A percentile compares a stretch with the other conserved stretches of the same genome.
Conservation (phyloP, 2,329 filamentous ascomycete genomes). For the Penicillium sp. region DNA sequence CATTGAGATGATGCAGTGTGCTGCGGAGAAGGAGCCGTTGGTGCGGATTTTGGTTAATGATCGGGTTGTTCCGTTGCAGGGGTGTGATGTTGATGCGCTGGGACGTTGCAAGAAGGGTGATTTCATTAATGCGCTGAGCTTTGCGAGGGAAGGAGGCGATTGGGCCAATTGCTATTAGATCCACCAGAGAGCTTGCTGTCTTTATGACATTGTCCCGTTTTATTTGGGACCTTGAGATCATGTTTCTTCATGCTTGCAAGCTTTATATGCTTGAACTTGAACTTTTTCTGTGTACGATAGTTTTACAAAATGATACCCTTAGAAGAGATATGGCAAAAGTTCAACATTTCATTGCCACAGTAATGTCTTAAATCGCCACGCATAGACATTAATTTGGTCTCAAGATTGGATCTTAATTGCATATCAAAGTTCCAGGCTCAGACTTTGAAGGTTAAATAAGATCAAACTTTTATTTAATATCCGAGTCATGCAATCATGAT, state of each 20-base stretch:
- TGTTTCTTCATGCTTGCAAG: neutral
- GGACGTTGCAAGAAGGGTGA: conserved; percentile 68
- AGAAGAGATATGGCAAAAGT: neutral
- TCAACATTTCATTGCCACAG: too few species aligned
- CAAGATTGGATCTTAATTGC: too few species aligned
- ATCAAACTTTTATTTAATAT: neutral
- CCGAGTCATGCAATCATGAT: neutral
- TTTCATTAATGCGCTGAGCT: conserved; percentile 74
- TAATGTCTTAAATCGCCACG: neutral
- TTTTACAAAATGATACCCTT: neutral
- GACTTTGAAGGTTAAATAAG: neutral
- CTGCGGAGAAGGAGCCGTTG: conserved; percentile 38
- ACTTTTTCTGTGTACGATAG: neutral
- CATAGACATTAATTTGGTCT: too few species aligned
- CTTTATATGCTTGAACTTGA: neutral
- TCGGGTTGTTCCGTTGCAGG: conserved; percentile 69
- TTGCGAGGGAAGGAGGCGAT: conserved; percentile 68
- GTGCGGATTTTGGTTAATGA: conserved; percentile 84
- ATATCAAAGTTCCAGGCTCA: too few species aligned
- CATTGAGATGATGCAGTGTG: conserved; percentile 81
- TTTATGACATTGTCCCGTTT: neutral
- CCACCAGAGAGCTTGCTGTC: neutral
- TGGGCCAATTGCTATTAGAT: conserved; percentile 65
- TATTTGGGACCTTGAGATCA: neutral
- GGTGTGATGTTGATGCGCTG: conserved; percentile 67